These are phyloP conservation scores for Asclepias syriaca DNA, from an alignment of 257 asterid genomes.

Conservation along the genomic window DNA sequence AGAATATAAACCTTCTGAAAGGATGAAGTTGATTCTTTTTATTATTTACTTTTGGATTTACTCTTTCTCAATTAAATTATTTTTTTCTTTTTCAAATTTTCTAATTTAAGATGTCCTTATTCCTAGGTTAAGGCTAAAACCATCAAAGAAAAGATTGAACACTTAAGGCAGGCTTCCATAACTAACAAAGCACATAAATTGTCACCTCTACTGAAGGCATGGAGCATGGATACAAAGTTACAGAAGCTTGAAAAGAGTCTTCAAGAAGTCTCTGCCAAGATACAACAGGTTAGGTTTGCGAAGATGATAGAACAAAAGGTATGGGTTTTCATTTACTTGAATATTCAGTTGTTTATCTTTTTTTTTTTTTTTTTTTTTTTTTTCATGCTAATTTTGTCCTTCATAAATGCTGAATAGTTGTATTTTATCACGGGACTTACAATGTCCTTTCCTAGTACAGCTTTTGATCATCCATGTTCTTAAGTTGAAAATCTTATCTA, in stretches of 20 bases:
- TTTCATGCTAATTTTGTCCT: background rate
- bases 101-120: background rate
- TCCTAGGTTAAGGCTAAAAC: constrained; percentile 57
- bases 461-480: background rate
- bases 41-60: background rate
- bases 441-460: too few species aligned
- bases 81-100: background rate
- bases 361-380: background rate
- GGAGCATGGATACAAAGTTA: constrained; percentile 34
- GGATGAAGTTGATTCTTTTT: background rate
- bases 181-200: constrained; percentile 19
- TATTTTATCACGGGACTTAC: background rate
- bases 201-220: constrained; percentile 20
- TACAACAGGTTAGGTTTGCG: constrained; percentile 44
- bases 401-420: background rate
- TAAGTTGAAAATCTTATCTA: background rate
- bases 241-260: constrained; percentile 53
- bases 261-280: constrained; percentile 41
- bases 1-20: background rate
- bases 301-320: constrained; percentile 64
- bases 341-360: background rate
- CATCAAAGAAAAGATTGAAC: constrained; percentile 41
- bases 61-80: background rate
- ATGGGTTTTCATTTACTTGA: background rate
- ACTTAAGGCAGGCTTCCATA: constrained; percentile 37